A percentile compares a stretch with the other conserved stretches of the same genome.
These are phyloP conservation scores for Hanseniaspora jakobsenii DNA, from an alignment of 805 yeast genomes.

Conservation along the genomic window DNA sequence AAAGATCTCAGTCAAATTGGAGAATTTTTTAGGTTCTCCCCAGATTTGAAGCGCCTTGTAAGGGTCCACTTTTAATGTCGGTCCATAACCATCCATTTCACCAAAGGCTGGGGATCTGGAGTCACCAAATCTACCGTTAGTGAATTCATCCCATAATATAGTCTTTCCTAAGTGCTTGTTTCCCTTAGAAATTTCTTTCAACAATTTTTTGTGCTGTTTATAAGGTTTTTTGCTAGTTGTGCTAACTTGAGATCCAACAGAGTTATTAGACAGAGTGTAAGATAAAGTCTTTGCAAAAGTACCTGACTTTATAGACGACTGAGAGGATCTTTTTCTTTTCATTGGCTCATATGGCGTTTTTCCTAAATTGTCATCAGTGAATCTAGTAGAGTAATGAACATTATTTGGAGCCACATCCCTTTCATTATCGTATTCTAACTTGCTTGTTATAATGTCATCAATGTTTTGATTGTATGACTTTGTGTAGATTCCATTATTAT, in stretches of 20 bases:
- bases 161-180: conserved; percentile 12
- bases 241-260: too few relatives aligned
- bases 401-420: conserved; percentile 6
- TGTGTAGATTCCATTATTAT: too few relatives aligned
- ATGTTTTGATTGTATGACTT: too few relatives aligned
- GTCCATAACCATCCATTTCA: conserved; percentile 96
- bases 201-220: conserved; percentile 10
- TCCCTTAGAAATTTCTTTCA: conserved; percentile 13
- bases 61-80: conserved; percentile 64
- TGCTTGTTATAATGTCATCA: too few relatives aligned
- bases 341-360: not conserved
- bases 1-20: conserved; percentile 57
- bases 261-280: too few relatives aligned
- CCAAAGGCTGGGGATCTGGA: conserved; percentile 94
- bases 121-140: conserved; percentile 92
- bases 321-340: conserved; percentile 14
- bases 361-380: conserved; percentile 1
- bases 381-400: conserved; percentile 7
- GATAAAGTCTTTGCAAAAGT: not conserved
- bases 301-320: conserved; percentile 11
- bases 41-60: conserved; percentile 58
- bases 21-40: conserved; percentile 57
- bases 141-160: conserved; percentile 77
- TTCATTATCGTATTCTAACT: too few relatives aligned
- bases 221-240: conserved; percentile 10